Evolutionary conservation across 1,139 yeast species (phyloP), one percentile per base, ranked within the genome.

Genomic region (Lodderomyces metapsilosis): DNA sequence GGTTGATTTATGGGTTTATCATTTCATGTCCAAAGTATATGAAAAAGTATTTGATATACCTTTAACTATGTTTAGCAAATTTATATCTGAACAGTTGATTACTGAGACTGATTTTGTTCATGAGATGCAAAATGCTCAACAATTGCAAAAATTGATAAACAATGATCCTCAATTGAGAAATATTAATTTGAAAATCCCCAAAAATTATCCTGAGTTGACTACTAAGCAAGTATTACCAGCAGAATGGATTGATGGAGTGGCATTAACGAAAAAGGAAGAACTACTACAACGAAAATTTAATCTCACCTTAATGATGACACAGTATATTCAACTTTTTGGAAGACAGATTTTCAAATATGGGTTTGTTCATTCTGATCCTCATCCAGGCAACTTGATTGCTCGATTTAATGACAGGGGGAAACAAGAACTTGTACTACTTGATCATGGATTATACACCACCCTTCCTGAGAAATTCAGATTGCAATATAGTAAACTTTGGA

Each of bases 321-420:
- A 74, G 43, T 76, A 84, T 49, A 61, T 82, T 35, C 66, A 66
- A 24, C 65, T 82, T 12, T 82, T 82, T 50, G 81, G 87, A 6
- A 75, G 77, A 44, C 91, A 84, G 64, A 82, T 84, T 23, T 86
- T 84, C 58, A 68, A 74, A 34, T 85, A 87, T 77, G 94, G 94
- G 6, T 71, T 79, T 45, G 81, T 86, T 12, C 94, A 86, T 58
- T 80, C 89, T 40, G 95, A 86, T 57, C 88, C 92, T 5, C 95
- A 86, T 55, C 94, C 94, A 1, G 95, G 95, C 3, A 86, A 86
- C 55, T 61, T 86, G 46, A 57, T 85, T 44, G 77, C 81, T 2
- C 62, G 88, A 34, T 54, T 65, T 22, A 60, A 64, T 21, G 44
- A 53, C 1, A 52, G 58, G 1, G 69, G 71, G 8, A 62, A 66